Percentiles rank a stretch among this genome's conserved stretches.
Evolutionary conservation across 257 asterid genomes (phyloP).

Genomic region (Linaria vulgaris): DNA sequence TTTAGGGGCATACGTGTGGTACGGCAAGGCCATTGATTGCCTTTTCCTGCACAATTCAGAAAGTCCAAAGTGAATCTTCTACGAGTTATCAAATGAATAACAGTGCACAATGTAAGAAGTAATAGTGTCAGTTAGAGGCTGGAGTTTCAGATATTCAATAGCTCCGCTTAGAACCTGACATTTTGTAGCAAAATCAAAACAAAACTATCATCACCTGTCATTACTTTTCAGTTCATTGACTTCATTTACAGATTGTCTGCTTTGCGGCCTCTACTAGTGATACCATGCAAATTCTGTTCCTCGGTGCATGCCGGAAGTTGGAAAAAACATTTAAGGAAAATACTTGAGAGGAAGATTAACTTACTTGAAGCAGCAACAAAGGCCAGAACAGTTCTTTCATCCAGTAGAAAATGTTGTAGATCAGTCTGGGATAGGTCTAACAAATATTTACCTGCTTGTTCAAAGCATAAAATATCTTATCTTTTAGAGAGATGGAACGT

Average conservation of each 20-base stretch:
- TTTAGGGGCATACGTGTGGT: slow-evolving; percentile 51
- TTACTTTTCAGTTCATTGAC: background rate
- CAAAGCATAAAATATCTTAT: slow-evolving; percentile 2
- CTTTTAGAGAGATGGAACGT: background rate
- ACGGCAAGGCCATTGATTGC: slow-evolving; percentile 61
- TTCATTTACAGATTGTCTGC: too few species aligned
- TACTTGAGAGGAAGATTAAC: slow-evolving; percentile 18
- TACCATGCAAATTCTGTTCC: background rate
- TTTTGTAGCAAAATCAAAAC: too few species aligned
- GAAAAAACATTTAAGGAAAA: background rate
- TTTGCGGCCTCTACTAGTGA: too few species aligned
- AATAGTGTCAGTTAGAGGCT: background rate
- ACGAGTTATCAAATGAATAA: background rate
- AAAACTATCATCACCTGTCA: too few species aligned
- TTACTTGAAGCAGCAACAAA: slow-evolving; percentile 71
- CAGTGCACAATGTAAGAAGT: background rate
- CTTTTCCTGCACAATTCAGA: slow-evolving; percentile 55
- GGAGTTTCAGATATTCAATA: too few species aligned
- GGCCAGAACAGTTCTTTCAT: slow-evolving; percentile 63
- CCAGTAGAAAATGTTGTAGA: slow-evolving; percentile 62
- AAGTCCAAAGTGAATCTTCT: background rate
- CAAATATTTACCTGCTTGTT: slow-evolving; percentile 54
- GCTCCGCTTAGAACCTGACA: too few species aligned
- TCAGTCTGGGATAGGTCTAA: slow-evolving; percentile 55
- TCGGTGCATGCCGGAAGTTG: background rate